A percentile compares a stretch with the other conserved stretches of the same genome.
These are phyloP conservation scores for Colletotrichum sp. DNA, from an alignment of 2,329 filamentous ascomycete species.

Conservation along the genomic window DNA sequence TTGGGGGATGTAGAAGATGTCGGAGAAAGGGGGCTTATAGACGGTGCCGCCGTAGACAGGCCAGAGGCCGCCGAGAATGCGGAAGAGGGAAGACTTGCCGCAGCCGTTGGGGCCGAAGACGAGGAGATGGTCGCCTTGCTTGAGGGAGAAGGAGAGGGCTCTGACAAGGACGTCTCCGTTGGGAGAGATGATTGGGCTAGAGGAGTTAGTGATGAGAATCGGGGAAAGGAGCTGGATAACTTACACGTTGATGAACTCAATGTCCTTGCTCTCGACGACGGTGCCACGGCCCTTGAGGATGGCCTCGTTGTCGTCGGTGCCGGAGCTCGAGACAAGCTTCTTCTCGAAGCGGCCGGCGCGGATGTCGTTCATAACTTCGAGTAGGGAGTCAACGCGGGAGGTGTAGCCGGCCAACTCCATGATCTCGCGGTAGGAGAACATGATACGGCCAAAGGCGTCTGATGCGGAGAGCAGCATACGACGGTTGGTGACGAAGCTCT, in stretches of 20 bases:
- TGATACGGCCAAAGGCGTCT: slow-evolving; percentile 92
- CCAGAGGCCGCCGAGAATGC: slow-evolving; percentile 95
- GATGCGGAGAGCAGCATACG: slow-evolving; percentile 91
- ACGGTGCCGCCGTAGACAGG: slow-evolving; percentile 96
- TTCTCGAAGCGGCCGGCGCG: slow-evolving; percentile 92
- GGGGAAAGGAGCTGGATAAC: slow-evolving; percentile 28
- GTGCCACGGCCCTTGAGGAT: slow-evolving; percentile 83
- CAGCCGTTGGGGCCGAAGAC: slow-evolving; percentile 97
- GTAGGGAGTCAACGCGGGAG: slow-evolving; percentile 83
- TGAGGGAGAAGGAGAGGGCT: slow-evolving; percentile 85
- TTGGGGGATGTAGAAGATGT: slow-evolving; percentile 98
- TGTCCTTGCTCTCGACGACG: slow-evolving; percentile 81
- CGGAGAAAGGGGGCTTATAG: slow-evolving; percentile 85
- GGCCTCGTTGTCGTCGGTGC: slow-evolving; percentile 79
- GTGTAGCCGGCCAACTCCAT: slow-evolving; percentile 97
- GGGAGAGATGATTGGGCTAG: slow-evolving; percentile 87
- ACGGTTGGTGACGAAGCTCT: slow-evolving; percentile 91
- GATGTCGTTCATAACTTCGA: slow-evolving; percentile 95
- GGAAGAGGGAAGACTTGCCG: slow-evolving; percentile 94
- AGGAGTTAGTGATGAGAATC: neutral
- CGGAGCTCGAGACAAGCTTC: slow-evolving; percentile 89
- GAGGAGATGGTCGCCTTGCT: slow-evolving; percentile 86
- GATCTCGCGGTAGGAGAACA: slow-evolving; percentile 98
- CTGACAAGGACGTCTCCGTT: slow-evolving; percentile 93
- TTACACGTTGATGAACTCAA: slow-evolving; percentile 83